Evolutionary conservation across 2,329 filamentous ascomycete species (phyloP).

Genomic region (Xylaria sp.): DNA sequence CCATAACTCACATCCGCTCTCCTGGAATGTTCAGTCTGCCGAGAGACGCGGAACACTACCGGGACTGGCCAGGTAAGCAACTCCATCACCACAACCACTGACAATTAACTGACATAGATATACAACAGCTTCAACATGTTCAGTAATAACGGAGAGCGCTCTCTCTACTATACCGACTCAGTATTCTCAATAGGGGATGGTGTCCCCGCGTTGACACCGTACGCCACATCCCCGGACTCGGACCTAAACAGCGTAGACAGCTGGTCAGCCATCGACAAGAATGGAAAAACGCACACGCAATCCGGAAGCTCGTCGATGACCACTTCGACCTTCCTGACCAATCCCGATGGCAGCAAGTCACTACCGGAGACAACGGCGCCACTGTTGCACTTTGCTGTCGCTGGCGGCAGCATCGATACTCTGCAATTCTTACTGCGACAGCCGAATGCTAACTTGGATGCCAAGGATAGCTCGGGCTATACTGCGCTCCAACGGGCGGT

Average conservation of each 20-base stretch:
- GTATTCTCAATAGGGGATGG: conserved; percentile 27
- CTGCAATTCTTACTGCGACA: conserved; percentile 29
- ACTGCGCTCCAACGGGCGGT: conserved; percentile 33
- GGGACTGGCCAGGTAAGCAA: conserved; percentile 24
- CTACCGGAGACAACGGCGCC: conserved; percentile 31
- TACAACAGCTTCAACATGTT: conserved; percentile 26
- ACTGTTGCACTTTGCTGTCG: conserved; percentile 32
- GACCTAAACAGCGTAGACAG: conserved; percentile 25
- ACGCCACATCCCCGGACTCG: conserved; percentile 28
- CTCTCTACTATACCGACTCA: conserved; percentile 28
- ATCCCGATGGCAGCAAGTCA: conserved; percentile 14
- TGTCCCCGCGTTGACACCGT: conserved; percentile 24
- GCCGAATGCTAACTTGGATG: conserved; percentile 30
- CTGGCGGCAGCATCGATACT: conserved; percentile 29
- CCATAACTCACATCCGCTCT: conserved; percentile 25
- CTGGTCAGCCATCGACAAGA: conserved; percentile 26
- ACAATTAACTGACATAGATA: conserved; percentile 7
- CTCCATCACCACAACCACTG: too few species aligned
- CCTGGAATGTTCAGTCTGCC: conserved; percentile 24
- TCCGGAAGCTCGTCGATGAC: conserved; percentile 25
- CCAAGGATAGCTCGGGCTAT: conserved; percentile 29
- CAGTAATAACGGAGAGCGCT: conserved; percentile 25
- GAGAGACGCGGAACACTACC: conserved; percentile 25
- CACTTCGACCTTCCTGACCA: conserved; percentile 14
- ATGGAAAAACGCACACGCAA: conserved; percentile 19